Base-by-base conservation (phyloP, 495 filamentous ascomycete species). In the Aspergillus sclerotiicarbonarius region DNA sequence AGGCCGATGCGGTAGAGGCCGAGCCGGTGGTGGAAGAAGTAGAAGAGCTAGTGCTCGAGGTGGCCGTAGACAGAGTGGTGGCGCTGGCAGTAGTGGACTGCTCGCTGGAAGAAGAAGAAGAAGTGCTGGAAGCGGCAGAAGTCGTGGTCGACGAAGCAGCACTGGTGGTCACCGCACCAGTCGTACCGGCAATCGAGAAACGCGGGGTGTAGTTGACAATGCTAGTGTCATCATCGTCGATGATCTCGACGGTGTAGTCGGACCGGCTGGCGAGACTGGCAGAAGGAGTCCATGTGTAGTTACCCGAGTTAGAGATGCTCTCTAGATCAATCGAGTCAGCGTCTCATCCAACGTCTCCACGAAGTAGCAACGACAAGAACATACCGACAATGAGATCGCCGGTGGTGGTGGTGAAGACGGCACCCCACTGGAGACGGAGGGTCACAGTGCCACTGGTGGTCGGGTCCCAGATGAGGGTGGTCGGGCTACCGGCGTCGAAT, bases 191-290 rank as follows among this genome's bases (percentile, higher is more conserved):
- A 30, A 88, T 76, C 25, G 69, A 64, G 71, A 88, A 87, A 32
- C 72, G 76, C 6, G 82, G 80, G 18, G 82, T 79, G 73, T 83
- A 88, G 73, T 88, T 87, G 67, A 70, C 68, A 45, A 76, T 55
- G 51, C 55, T 54, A 4, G 69, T 30, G 62, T 84, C 67, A 4
- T 46, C 49, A 60, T 81, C 83, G 59, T 72, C 65, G 58, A 82
- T 66, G 56, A 87, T 88, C 62, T 84, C 71, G 54, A 87, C 74
- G 32, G 84, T 79, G 73, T 87, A 87, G 67, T 83, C 79, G 20
- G 65, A 65, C 56, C 76, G 71, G 57, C 66, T 69, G 33, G 69
- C 68, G 48, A 82, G 68, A 50, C 71, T 55, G 47, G 71, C 53
- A 43, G 75, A 73, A 8, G 80, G 71, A n/a, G 69, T 71, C 81